Conservation (phyloP, 2,329 filamentous ascomycete genomes). For the Paraphoma sp. region DNA sequence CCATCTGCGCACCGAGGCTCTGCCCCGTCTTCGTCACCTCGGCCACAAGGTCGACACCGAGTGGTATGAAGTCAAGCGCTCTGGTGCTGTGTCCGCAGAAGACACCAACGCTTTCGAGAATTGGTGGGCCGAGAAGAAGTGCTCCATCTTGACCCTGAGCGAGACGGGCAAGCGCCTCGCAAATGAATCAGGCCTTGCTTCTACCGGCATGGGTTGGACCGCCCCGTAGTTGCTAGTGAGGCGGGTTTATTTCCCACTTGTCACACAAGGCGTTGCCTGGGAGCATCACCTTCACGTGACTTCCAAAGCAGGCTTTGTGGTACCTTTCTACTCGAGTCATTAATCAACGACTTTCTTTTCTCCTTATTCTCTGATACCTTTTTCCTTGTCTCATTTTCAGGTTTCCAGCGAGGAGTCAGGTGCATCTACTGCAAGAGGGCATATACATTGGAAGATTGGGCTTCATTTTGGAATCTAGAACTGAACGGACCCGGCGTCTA, state of each 20-base stretch:
- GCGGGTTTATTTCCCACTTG: conserved; percentile 15
- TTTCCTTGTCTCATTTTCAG: conserved; percentile 7
- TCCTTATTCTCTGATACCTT: conserved; percentile 2
- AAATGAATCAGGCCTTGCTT: conserved; percentile 25
- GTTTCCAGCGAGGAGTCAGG: conserved; percentile 32
- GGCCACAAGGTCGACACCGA: conserved; percentile 43
- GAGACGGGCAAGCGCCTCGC: conserved; percentile 37
- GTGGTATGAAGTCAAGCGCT: conserved; percentile 41
- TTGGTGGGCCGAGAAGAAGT: conserved; percentile 50
- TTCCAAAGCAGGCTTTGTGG: neutral
- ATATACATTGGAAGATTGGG: conserved; percentile 20
- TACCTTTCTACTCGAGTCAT: neutral
- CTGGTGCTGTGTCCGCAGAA: conserved; percentile 15
- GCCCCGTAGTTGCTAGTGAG: conserved; percentile 43
- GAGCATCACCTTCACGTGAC: conserved; percentile 1
- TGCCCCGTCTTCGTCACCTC: conserved; percentile 53
- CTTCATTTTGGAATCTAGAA: conserved; percentile 12
- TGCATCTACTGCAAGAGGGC: conserved; percentile 20
- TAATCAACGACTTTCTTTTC: neutral
- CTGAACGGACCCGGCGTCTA: conserved; percentile 13
- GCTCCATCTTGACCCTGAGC: conserved; percentile 40
- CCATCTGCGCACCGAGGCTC: conserved; percentile 48
- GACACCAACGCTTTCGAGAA: conserved; percentile 44
- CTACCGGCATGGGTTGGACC: conserved; percentile 44
- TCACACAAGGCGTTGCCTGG: conserved; percentile 14